These are phyloP conservation scores for Clarireedia homoeocarpa DNA, from an alignment of 2,329 filamentous ascomycete species.

Conservation along the genomic window DNA sequence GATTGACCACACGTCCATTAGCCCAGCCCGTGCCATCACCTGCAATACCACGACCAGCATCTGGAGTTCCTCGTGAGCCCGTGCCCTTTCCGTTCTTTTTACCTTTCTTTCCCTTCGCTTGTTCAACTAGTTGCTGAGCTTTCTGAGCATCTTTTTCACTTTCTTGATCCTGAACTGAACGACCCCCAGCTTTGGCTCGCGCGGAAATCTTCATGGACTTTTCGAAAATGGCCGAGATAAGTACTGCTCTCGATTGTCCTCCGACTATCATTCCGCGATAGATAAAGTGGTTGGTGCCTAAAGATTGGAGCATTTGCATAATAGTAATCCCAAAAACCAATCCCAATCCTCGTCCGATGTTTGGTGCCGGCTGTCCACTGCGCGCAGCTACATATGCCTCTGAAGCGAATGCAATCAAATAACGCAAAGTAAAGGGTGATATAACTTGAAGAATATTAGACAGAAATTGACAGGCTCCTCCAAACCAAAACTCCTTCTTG, in stretches of 20 bases:
- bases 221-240: conserved; percentile 84
- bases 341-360: conserved; percentile 70
- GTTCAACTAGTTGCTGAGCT: conserved; percentile 37
- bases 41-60: conserved; percentile 41
- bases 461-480: conserved; percentile 67
- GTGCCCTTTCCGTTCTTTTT: conserved; percentile 38
- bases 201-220: conserved; percentile 87
- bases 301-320: conserved; percentile 78
- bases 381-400: conserved; percentile 64
- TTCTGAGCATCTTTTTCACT: conserved; percentile 24
- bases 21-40: conserved; percentile 79
- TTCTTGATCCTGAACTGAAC: conserved; percentile 32
- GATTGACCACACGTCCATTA: conserved; percentile 77
- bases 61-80: conserved; percentile 33
- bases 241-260: conserved; percentile 69
- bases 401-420: conserved; percentile 76
- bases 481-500: conserved; percentile 75
- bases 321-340: conserved; percentile 74
- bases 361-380: conserved; percentile 46
- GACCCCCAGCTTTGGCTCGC: conserved; percentile 76
- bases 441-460: conserved; percentile 73
- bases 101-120: conserved; percentile 34
- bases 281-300: conserved; percentile 84
- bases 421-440: conserved; percentile 77
- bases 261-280: conserved; percentile 89